These are phyloP conservation scores for Chytridium lagenaria DNA, from an alignment of 371 early-diverging fungal genomes.

Conservation along the genomic window DNA sequence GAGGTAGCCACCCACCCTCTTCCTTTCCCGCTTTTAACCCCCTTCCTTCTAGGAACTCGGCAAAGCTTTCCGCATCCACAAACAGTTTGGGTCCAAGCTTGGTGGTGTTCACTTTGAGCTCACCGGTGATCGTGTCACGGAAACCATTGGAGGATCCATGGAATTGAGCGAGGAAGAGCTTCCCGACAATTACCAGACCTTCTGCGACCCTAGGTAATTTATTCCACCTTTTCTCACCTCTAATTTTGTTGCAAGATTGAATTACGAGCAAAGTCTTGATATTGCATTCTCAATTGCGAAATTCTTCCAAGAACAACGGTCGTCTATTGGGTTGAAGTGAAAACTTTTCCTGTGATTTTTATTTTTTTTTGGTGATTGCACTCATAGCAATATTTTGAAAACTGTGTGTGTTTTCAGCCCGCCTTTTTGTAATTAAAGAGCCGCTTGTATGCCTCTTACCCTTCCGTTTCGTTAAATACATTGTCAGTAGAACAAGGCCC, in stretches of 20 bases:
- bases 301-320: slow-evolving; percentile 60
- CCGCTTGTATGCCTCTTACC: no score
- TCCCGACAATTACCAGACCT: slow-evolving; percentile 88
- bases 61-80: slow-evolving; percentile 83
- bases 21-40: not conserved
- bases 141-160: slow-evolving; percentile 96
- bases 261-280: slow-evolving; percentile 95
- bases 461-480: no score
- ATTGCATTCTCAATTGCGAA: slow-evolving; percentile 94
- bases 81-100: slow-evolving; percentile 70
- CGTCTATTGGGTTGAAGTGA: no score
- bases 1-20: slow-evolving; percentile 18
- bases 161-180: slow-evolving; percentile 82
- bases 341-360: no score
- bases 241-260: slow-evolving; percentile 64
- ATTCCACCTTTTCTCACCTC: not conserved
- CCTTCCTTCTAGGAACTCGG: slow-evolving; percentile 69
- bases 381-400: no score
- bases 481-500: no score
- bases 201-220: slow-evolving; percentile 76
- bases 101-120: slow-evolving; percentile 97
- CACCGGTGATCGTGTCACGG: slow-evolving; percentile 84
- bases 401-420: no score
- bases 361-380: no score
- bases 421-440: no score